These are phyloP conservation scores for Periconia macrospinosa DNA, from an alignment of 2,329 filamentous ascomycete genomes.

Conservation along the genomic window DNA sequence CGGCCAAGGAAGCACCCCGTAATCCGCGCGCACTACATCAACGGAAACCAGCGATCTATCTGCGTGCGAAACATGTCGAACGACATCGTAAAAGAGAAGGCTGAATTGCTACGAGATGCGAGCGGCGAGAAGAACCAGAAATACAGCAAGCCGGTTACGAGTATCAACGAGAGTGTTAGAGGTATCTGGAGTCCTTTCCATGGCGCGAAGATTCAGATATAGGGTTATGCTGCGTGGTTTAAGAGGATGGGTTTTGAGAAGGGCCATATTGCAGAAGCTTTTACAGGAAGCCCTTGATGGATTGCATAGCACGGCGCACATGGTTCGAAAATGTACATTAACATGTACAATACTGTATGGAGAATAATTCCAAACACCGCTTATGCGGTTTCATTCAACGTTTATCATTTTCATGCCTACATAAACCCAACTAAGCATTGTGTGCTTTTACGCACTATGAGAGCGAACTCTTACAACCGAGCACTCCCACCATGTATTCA, in stretches of 20 bases:
- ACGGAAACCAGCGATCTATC: conserved; percentile 80
- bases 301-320: conserved; percentile 20
- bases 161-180: conserved; percentile 65
- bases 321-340: conserved; percentile 22
- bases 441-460: neutral
- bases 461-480: conserved; percentile 37
- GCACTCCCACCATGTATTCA: conserved; percentile 40
- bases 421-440: neutral
- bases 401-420: neutral
- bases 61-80: conserved; percentile 86
- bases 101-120: conserved; percentile 69
- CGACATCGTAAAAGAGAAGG: conserved; percentile 80
- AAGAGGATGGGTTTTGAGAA: neutral
- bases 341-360: conserved; percentile 24
- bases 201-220: conserved; percentile 49
- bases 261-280: neutral
- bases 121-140: conserved; percentile 73
- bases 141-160: conserved; percentile 61
- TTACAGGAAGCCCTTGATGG: neutral
- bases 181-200: conserved; percentile 68
- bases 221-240: neutral
- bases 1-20: conserved; percentile 88
- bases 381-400: neutral
- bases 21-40: conserved; percentile 88
- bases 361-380: conserved; percentile 2